A percentile compares a stretch with the other conserved stretches of the same genome.
Evolutionary conservation across 257 asterid genomes (phyloP).

Genomic region (Salvia splendens): DNA sequence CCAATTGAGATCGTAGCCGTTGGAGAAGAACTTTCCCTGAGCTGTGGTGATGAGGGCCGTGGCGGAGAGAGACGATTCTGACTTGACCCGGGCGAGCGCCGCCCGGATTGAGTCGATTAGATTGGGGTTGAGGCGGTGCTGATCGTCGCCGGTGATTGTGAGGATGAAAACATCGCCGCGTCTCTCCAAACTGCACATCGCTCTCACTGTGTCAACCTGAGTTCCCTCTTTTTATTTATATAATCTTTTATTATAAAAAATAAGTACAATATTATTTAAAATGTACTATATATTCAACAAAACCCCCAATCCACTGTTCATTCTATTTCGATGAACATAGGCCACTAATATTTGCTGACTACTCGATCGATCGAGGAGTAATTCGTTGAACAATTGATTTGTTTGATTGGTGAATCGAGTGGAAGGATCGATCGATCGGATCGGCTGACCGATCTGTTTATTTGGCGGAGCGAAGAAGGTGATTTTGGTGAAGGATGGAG

Average conservation of each 20-base stretch:
- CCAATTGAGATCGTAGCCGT: constrained; percentile 73
- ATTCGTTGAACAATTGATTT: constrained; percentile 9
- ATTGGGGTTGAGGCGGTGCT: constrained; percentile 68
- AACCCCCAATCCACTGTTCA: not conserved
- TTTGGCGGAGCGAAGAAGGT: constrained; percentile 3
- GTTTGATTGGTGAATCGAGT: not conserved
- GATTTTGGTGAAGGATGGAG: constrained; percentile 56
- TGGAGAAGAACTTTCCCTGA: constrained; percentile 75
- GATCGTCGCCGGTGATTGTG: constrained; percentile 55
- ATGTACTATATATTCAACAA: too few species aligned
- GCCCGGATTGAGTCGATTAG: constrained; percentile 55
- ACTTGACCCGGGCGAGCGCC: constrained; percentile 40
- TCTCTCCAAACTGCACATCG: constrained; percentile 53
- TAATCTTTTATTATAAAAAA: too few species aligned
- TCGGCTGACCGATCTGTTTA: not conserved
- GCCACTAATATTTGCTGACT: not conserved
- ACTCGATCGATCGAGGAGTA: not conserved
- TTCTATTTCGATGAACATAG: not conserved
- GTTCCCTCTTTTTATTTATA: too few species aligned
- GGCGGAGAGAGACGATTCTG: constrained; percentile 41
- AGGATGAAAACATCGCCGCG: constrained; percentile 57
- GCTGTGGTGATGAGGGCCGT: constrained; percentile 64
- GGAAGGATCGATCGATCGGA: not conserved
- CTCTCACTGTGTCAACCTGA: not conserved
- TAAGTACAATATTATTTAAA: too few species aligned